Conservation (phyloP, 352 stramenopile species). For the Phytophthora cajani region DNA sequence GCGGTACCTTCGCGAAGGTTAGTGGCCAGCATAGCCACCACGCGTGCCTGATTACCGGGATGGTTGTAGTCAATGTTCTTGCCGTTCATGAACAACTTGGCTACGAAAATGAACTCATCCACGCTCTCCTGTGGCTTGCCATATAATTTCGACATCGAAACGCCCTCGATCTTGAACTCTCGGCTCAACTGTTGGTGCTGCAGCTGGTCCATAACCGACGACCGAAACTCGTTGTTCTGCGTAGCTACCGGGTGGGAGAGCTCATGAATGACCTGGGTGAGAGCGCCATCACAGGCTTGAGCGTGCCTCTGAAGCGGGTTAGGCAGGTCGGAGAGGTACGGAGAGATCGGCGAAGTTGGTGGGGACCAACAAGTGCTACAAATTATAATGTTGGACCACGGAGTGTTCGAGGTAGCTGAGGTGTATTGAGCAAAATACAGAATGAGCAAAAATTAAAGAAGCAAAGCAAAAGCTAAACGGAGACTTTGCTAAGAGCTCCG, state of each 20-base stretch:
- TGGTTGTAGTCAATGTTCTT: neutral
- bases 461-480: neutral
- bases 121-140: neutral
- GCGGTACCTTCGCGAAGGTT: neutral
- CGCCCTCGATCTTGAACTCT: slow-evolving; percentile 6
- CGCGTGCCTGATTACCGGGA: neutral
- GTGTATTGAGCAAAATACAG: neutral
- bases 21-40: neutral
- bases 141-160: neutral
- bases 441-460: neutral
- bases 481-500: neutral
- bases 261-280: slow-evolving; percentile 17
- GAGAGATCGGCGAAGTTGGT: neutral
- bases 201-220: slow-evolving; percentile 10
- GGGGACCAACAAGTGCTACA: neutral
- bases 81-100: neutral
- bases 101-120: neutral
- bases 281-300: slow-evolving; percentile 8
- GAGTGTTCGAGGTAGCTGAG: neutral
- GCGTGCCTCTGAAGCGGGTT: neutral
- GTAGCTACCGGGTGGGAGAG: slow-evolving; percentile 7
- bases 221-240: slow-evolving; percentile 14
- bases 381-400: neutral
- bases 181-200: slow-evolving; percentile 10
- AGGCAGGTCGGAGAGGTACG: neutral